Conservation (phyloP, 768 basidiomycete genomes). For the Mycena alexandri region DNA sequence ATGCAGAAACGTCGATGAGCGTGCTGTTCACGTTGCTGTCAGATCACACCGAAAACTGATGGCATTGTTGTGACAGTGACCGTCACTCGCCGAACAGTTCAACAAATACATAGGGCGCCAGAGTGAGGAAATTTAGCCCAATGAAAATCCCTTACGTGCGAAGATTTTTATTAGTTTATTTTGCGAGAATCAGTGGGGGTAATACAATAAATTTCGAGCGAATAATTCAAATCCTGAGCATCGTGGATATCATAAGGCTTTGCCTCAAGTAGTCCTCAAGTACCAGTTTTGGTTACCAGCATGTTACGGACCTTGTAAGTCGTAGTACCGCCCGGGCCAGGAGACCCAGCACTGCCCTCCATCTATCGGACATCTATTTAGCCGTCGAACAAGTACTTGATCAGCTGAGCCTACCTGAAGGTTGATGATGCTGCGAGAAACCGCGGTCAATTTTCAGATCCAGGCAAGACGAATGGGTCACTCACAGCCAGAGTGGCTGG, state of each 20-base stretch:
- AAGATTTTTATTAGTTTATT: no score
- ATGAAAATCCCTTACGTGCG: no score
- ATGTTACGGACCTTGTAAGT: slow-evolving; percentile 59
- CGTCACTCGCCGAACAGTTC: no score
- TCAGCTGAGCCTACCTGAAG: slow-evolving; percentile 47
- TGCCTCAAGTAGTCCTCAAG: no score
- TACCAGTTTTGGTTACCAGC: slow-evolving; percentile 51
- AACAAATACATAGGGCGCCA: no score
- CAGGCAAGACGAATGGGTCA: slow-evolving; percentile 8
- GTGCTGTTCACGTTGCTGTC: slow-evolving; percentile 13
- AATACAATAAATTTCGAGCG: no score
- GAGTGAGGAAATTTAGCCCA: no score
- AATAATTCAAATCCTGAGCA: no score
- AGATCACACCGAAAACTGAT: background rate
- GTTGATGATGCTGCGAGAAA: slow-evolving; percentile 54
- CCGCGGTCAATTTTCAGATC: background rate
- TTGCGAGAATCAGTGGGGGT: no score
- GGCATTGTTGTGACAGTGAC: no score
- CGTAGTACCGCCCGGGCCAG: slow-evolving; percentile 56
- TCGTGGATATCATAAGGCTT: no score
- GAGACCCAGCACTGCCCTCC: slow-evolving; percentile 61
- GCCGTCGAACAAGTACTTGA: background rate
- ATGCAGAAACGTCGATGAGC: slow-evolving; percentile 4
- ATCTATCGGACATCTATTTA: slow-evolving; percentile 46
- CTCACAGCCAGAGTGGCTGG: slow-evolving; percentile 57